These are phyloP conservation scores for Trichoderma sp. DNA, from an alignment of 2,329 filamentous ascomycete genomes.

Conservation along the genomic window DNA sequence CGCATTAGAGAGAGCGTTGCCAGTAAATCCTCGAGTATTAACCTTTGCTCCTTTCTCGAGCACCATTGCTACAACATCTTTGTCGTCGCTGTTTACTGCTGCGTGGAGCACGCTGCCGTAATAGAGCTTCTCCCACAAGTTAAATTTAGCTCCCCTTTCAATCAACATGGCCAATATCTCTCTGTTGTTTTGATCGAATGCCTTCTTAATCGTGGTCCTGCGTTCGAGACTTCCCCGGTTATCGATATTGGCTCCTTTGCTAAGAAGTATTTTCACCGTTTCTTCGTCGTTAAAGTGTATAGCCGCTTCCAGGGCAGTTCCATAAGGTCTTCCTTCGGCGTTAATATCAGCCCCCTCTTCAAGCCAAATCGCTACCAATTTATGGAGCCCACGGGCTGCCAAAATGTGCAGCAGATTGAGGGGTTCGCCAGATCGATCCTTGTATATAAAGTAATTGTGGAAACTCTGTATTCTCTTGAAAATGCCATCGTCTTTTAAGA, in stretches of 20 bases:
- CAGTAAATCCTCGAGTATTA: neutral
- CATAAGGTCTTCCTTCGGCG: neutral
- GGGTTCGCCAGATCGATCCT: neutral
- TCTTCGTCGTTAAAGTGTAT: neutral
- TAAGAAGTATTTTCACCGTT: neutral
- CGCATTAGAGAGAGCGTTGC: neutral
- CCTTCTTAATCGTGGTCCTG: neutral
- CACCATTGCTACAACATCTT: neutral
- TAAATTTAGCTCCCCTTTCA: neutral
- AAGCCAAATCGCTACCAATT: neutral
- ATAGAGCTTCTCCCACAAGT: accelerated
- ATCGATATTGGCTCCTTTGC: neutral
- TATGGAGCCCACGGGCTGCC: neutral
- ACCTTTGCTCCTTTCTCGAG: neutral
- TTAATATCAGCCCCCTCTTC: neutral
- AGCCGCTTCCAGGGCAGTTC: neutral
- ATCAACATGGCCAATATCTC: neutral
- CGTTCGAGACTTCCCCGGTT: neutral
- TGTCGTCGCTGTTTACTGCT: neutral
- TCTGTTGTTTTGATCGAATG: neutral
- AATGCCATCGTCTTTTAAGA: accelerated
- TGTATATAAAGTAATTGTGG: neutral
- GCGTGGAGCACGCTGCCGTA: neutral
- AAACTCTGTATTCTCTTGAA: neutral
- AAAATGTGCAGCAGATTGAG: neutral